Percentiles rank a stretch among this genome's conserved stretches.
phyloP scores from a whole-genome alignment of 2,329 filamentous ascomycete species.

The Biscogniauxia sp. region DNA sequence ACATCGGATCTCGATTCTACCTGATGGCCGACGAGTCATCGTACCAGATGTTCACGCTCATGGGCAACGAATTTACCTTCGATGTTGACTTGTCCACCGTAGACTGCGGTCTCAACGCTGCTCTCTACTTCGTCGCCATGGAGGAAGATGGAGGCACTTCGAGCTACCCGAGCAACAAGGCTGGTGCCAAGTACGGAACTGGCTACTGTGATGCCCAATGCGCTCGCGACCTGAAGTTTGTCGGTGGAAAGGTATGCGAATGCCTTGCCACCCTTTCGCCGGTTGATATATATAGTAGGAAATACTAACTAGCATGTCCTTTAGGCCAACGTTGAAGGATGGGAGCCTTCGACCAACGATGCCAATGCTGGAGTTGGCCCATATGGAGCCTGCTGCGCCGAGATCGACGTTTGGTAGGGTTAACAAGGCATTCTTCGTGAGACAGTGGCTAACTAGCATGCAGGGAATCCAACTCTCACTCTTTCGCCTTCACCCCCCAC shows the following conservation, averaged over 20 bases:
- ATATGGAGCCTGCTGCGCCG: constrained; percentile 55
- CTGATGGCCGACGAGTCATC: constrained; percentile 54
- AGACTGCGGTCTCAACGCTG: constrained; percentile 61
- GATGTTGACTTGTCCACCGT: constrained; percentile 63
- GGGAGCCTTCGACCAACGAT: constrained; percentile 48
- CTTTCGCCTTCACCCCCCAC: constrained; percentile 61
- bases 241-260: constrained; percentile 41
- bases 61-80: constrained; percentile 61
- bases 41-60: constrained; percentile 58
- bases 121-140: constrained; percentile 58
- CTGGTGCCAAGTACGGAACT: constrained; percentile 48
- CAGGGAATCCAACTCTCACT: constrained; percentile 57
- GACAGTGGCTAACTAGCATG: constrained; percentile 7
- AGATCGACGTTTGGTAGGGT: constrained; percentile 57
- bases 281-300: neutral
- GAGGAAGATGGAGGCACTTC: constrained; percentile 51
- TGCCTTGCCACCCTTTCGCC: neutral
- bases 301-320: constrained; percentile 5
- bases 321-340: constrained; percentile 46
- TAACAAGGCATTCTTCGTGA: neutral
- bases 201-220: constrained; percentile 55
- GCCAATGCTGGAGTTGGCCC: constrained; percentile 48
- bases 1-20: constrained; percentile 52
- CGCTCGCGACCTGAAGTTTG: constrained; percentile 50
- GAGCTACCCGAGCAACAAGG: constrained; percentile 46